Evolutionary conservation across 768 basidiomycete genomes (phyloP), one percentile per base, ranked within the genome.

Genomic region (Cystobasidium onofrii): DNA sequence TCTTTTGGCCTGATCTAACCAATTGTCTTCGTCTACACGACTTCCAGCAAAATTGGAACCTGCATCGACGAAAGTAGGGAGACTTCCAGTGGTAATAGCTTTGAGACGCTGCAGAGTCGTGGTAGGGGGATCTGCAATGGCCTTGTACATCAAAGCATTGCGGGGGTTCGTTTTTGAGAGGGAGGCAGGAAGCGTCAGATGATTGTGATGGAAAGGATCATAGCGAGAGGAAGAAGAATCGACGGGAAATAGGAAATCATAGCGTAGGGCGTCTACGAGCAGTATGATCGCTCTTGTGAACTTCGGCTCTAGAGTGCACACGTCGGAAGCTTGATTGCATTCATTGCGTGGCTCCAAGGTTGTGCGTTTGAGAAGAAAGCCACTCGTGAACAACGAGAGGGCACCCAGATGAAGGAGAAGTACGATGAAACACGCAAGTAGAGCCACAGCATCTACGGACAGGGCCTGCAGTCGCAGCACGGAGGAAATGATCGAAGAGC

Each of bases 61-160:
- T n/a, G 90, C 85, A 79, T 98, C 95, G 46, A 97, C 86, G 79
- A 99, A 97, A 0, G 95, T 98, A 0, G 95, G 94, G 10, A 99
- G 83, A 0, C 92, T 93, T 10, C 95, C 96, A 0, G 96, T 97
- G 0, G 92, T 96, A 50, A 99, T 83, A 0, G 88, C 96, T 78
- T 99, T 99, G 77, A 99, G 88, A 1, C 96, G 86, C 80, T 98
- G 96, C 44, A 98, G 85, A 0, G 95, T 98, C 0, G 92, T 87
- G 0, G 96, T 99, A 0, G 96, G 96, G 0, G 96, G 95, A 78
- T 99, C 95, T 1, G 92, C 87, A 81, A 90, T 88, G 1, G 91
- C 85, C 79, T 97, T 90, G 81, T 91, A 92, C 54, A 98, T 83
- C 80, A 95, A 87, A 0, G 93, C 94, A 66, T 88, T 85, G 44